A percentile compares a stretch with the other conserved stretches of the same genome.
phyloP scores from a whole-genome alignment of 306 rosid species.

The Senna siamea region DNA sequence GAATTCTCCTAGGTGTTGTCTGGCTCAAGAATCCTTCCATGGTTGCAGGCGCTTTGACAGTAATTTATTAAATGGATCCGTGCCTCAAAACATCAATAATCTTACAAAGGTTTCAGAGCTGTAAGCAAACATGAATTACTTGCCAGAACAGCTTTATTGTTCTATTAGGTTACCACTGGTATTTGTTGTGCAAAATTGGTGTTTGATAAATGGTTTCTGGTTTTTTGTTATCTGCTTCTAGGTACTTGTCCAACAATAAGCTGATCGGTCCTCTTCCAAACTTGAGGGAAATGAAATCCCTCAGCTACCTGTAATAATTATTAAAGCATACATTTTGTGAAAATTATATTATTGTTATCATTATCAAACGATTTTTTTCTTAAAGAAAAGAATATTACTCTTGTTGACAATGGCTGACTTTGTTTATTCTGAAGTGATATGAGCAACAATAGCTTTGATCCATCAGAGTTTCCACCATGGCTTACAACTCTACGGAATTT shows the following conservation, averaged over 20 bases:
- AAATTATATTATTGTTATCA: background rate
- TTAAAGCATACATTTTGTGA: background rate
- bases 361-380: background rate
- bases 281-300: slow-evolving; percentile 45
- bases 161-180: background rate
- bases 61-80: slow-evolving; percentile 41
- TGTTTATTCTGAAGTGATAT: slow-evolving; percentile 50
- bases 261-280: slow-evolving; percentile 48
- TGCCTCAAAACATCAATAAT: slow-evolving; percentile 49
- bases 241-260: slow-evolving; percentile 57
- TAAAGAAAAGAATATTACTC: slow-evolving; percentile 1
- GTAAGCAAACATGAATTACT: slow-evolving; percentile 44
- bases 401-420: slow-evolving; percentile 6
- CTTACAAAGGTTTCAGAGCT: slow-evolving; percentile 41
- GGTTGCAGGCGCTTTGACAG: slow-evolving; percentile 54
- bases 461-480: slow-evolving; percentile 44
- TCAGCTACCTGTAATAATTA: slow-evolving; percentile 48
- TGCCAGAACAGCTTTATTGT: slow-evolving; percentile 1
- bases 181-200: background rate
- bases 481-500: slow-evolving; percentile 19
- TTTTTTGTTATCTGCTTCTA: slow-evolving; percentile 16
- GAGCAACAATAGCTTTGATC: slow-evolving; percentile 56
- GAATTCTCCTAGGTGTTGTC: background rate
- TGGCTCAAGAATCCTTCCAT: slow-evolving; percentile 2
- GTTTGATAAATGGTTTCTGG: background rate